Evolutionary conservation across 208 protist genomes (phyloP).

Genomic region (Acanthamoeba healyi): DNA sequence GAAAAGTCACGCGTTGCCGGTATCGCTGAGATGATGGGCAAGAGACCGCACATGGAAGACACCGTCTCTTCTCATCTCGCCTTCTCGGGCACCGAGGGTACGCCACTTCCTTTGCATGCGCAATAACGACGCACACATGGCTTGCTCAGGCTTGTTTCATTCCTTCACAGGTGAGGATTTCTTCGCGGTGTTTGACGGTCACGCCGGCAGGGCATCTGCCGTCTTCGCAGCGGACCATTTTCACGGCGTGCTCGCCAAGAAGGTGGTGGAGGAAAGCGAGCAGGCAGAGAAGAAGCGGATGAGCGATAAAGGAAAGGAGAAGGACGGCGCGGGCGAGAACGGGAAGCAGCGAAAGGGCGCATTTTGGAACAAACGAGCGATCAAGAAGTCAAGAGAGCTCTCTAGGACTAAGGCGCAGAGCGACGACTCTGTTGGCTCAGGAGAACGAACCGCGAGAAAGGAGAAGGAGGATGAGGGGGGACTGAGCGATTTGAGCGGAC

Average conservation of each 20-base stretch:
- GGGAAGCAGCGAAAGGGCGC: not conserved
- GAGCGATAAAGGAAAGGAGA: conserved; percentile 50
- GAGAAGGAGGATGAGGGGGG: conserved; percentile 3
- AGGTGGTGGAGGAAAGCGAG: conserved; percentile 23
- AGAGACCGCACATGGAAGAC: conserved; percentile 74
- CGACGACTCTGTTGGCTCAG: not conserved
- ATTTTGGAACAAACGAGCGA: conserved; percentile 47
- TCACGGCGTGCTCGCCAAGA: conserved; percentile 60
- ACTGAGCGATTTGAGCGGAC: not conserved
- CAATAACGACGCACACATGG: not conserved
- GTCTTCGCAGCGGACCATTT: conserved; percentile 73
- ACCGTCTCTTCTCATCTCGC: conserved; percentile 59
- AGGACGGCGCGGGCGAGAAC: not conserved
- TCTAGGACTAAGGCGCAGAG: not conserved
- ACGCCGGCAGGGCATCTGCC: conserved; percentile 57
- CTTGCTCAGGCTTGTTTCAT: not conserved
- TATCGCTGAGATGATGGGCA: conserved; percentile 75
- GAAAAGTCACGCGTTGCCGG: conserved; percentile 53
- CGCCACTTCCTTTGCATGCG: not conserved
- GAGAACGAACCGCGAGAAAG: not conserved
- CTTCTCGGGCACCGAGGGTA: conserved; percentile 55
- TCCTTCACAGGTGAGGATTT: conserved; percentile 48
- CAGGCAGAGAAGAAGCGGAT: not conserved
- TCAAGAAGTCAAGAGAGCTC: conserved; percentile 18
- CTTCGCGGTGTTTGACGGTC: conserved; percentile 73